phyloP scores from a whole-genome alignment of 345 rosid species.

The Mangifera indica region DNA sequence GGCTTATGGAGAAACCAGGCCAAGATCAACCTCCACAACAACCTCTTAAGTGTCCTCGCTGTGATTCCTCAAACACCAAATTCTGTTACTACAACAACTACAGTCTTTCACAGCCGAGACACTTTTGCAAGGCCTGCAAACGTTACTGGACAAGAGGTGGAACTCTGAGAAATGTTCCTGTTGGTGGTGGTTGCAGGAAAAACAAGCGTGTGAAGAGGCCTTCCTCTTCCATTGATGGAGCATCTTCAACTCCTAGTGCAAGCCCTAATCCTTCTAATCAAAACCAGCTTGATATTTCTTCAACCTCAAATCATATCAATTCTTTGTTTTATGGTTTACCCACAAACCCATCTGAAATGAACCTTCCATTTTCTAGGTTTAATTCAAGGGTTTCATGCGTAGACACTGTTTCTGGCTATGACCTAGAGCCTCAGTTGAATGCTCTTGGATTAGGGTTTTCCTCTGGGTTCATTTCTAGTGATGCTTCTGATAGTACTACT shows the following conservation, averaged over 20 bases:
- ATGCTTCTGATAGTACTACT: conserved; percentile 21
- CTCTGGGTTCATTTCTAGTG: conserved; percentile 36
- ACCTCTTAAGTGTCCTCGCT: conserved; percentile 71
- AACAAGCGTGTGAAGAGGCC: conserved; percentile 64
- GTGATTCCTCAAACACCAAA: conserved; percentile 72
- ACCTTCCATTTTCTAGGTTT: conserved; percentile 50
- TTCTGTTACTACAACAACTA: conserved; percentile 83
- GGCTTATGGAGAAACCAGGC: conserved; percentile 39
- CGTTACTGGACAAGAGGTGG: conserved; percentile 78
- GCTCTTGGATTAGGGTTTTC: conserved; percentile 69
- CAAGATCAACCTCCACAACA: conserved; percentile 36
- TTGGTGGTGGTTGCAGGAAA: conserved; percentile 74
- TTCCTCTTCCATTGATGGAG: conserved; percentile 28
- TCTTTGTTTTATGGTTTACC: conserved; percentile 63
- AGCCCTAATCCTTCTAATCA: conserved; percentile 37
- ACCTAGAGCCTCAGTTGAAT: conserved; percentile 50
- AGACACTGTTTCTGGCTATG: conserved; percentile 45
- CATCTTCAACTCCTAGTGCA: conserved; percentile 22
- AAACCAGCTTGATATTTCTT: conserved; percentile 32
- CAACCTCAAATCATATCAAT: conserved; percentile 47
- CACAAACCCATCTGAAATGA: conserved; percentile 43
- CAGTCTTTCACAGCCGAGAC: conserved; percentile 68
- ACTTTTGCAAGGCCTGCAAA: conserved; percentile 76
- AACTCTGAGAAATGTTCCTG: conserved; percentile 67
- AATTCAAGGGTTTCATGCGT: conserved; percentile 36